A percentile compares a stretch with the other conserved stretches of the same genome.
Conservation (phyloP, 2,329 filamentous ascomycete genomes). For the Leptoxyphium fumago region DNA sequence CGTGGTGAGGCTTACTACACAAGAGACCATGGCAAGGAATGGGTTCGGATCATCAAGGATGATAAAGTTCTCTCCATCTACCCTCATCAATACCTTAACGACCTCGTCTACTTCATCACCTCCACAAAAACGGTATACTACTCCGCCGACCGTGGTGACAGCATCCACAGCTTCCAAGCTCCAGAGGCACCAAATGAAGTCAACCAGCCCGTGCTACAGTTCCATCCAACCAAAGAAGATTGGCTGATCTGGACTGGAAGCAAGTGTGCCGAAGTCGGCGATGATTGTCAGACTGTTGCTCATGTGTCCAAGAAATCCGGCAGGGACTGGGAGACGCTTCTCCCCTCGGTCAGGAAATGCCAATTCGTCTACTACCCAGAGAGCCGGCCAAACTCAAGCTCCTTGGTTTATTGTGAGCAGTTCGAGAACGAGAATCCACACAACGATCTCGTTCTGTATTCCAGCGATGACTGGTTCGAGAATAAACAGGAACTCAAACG, state of each 20-base stretch:
- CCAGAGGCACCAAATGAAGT: slow-evolving; percentile 44
- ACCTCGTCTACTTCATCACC: slow-evolving; percentile 78
- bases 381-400: slow-evolving; percentile 41
- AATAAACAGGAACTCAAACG: slow-evolving; percentile 47
- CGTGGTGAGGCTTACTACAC: slow-evolving; percentile 55
- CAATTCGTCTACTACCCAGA: slow-evolving; percentile 70
- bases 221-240: slow-evolving; percentile 73
- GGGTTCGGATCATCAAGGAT: slow-evolving; percentile 55
- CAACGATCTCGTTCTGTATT: slow-evolving; percentile 52
- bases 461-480: slow-evolving; percentile 68
- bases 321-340: slow-evolving; percentile 56
- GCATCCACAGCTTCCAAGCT: slow-evolving; percentile 58
- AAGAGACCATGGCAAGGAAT: slow-evolving; percentile 76
- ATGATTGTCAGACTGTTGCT: slow-evolving; percentile 56
- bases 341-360: slow-evolving; percentile 64
- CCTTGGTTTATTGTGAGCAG: slow-evolving; percentile 51
- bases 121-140: slow-evolving; percentile 54
- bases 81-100: slow-evolving; percentile 67
- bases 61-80: slow-evolving; percentile 57
- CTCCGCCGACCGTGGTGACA: slow-evolving; percentile 63
- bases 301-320: slow-evolving; percentile 70
- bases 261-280: slow-evolving; percentile 46
- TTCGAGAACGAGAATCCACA: slow-evolving; percentile 44
- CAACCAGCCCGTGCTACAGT: slow-evolving; percentile 45
- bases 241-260: slow-evolving; percentile 84